phyloP scores from a whole-genome alignment of 495 filamentous ascomycete species.

The Aspergillus affinis region DNA sequence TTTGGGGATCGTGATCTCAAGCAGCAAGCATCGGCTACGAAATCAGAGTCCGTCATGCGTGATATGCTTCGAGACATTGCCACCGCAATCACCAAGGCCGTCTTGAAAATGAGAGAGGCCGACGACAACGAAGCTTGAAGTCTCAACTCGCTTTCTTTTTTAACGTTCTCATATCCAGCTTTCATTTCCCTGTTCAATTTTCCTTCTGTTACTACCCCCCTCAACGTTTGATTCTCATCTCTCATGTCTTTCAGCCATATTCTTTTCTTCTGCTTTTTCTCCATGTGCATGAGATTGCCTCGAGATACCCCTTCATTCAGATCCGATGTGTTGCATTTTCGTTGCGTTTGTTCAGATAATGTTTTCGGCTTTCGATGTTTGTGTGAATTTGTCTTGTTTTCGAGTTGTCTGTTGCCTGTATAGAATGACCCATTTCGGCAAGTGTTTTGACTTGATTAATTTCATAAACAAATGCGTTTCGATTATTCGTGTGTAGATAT shows the following conservation, averaged over 20 bases:
- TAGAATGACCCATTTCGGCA: neutral
- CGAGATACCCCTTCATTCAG: conserved; percentile 4
- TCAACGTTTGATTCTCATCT: neutral
- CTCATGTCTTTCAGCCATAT: neutral
- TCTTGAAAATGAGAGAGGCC: conserved; percentile 17
- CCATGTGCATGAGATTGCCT: conserved; percentile 1
- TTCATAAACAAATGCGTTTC: neutral
- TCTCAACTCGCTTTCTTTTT: neutral
- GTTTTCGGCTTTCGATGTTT: neutral
- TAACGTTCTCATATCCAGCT: neutral
- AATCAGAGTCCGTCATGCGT: conserved; percentile 22
- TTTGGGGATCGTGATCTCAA: conserved; percentile 14
- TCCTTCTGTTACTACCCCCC: too few species aligned
- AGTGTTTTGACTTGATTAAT: neutral
- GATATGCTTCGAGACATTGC: conserved; percentile 25
- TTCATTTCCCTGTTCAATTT: neutral
- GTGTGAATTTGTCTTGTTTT: neutral
- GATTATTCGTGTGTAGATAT: neutral
- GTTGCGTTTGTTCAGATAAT: neutral
- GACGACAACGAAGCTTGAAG: neutral
- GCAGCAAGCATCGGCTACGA: conserved; percentile 7
- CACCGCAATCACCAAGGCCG: conserved; percentile 16
- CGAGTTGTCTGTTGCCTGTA: neutral
- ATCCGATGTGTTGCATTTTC: conserved; percentile 4
- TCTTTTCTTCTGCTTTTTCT: neutral